Evolutionary conservation across 495 filamentous ascomycete species (phyloP).

Genomic region (Podospora comata): DNA sequence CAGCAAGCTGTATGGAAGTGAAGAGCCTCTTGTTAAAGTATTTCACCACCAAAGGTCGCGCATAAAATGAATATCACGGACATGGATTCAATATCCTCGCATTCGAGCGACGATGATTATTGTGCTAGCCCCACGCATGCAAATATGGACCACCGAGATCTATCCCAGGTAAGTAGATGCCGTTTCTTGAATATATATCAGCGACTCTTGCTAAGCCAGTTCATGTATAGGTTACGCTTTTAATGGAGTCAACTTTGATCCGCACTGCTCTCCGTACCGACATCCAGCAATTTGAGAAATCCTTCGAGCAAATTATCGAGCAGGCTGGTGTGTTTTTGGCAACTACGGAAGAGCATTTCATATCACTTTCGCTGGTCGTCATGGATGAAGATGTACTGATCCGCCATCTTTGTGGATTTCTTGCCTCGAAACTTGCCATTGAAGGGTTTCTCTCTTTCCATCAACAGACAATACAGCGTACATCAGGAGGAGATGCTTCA

Average conservation of each 20-base stretch:
- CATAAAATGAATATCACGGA: neutral
- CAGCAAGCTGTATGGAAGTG: neutral
- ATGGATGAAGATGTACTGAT: neutral
- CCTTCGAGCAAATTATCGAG: conserved; percentile 15
- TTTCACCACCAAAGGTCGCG: neutral
- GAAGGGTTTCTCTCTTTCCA: conserved; percentile 17
- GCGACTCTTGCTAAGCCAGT: neutral
- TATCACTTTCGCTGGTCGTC: conserved; percentile 11
- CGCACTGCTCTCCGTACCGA: conserved; percentile 9
- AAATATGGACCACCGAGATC: neutral
- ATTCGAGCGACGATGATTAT: neutral
- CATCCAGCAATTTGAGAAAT: conserved; percentile 17
- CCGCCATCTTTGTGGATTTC: neutral
- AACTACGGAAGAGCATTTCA: conserved; percentile 1
- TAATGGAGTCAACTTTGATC: neutral
- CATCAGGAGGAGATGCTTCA: conserved; percentile 17
- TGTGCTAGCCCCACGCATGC: neutral
- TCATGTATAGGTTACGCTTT: neutral
- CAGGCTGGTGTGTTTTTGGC: conserved; percentile 12
- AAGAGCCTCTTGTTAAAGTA: neutral
- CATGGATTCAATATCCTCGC: neutral
- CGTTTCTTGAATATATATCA: neutral
- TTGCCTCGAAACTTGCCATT: conserved; percentile 14
- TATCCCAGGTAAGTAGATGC: neutral
- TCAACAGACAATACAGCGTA: conserved; percentile 3